phyloP scores from a whole-genome alignment of 1,284 basidiomycete genomes.

The Heterobasidion irregulare region DNA sequence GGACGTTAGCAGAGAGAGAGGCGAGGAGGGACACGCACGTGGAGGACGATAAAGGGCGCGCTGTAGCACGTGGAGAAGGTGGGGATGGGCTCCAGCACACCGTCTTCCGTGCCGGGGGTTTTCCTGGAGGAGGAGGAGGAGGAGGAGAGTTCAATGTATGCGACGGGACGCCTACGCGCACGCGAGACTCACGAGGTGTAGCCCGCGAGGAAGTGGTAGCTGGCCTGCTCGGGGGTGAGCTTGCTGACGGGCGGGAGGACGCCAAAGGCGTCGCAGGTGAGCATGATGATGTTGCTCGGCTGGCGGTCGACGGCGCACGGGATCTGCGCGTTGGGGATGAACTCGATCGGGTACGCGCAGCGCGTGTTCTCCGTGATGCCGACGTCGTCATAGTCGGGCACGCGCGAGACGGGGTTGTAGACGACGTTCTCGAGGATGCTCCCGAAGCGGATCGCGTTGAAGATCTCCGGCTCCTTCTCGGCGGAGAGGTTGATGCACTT shows the following conservation, averaged over 20 bases:
- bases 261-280: conserved; percentile 98
- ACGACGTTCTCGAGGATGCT: conserved; percentile 99
- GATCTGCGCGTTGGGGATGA: conserved; percentile 92
- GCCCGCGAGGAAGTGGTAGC: conserved; percentile 95
- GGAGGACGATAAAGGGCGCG: conserved; percentile 97
- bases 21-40: conserved; percentile 39
- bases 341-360: conserved; percentile 97
- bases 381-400: conserved; percentile 94
- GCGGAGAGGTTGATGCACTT: conserved; percentile 96
- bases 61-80: conserved; percentile 99
- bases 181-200: conserved; percentile 75
- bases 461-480: conserved; percentile 98
- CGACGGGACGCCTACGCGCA: neutral
- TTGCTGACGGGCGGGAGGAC: conserved; percentile 95
- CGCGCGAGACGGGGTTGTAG: conserved; percentile 84
- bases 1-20: neutral
- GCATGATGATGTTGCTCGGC: conserved; percentile 95
- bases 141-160: conserved; percentile 3
- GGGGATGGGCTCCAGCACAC: conserved; percentile 95
- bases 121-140: conserved; percentile 47
- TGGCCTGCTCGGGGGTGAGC: conserved; percentile 90
- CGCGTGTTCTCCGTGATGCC: conserved; percentile 99
- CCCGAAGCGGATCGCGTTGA: conserved; percentile 90
- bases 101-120: conserved; percentile 97
- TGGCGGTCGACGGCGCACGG: conserved; percentile 82